Evolutionary conservation across 2,329 filamentous ascomycete species (phyloP).

Genomic region (Juglanconis oblonga): DNA sequence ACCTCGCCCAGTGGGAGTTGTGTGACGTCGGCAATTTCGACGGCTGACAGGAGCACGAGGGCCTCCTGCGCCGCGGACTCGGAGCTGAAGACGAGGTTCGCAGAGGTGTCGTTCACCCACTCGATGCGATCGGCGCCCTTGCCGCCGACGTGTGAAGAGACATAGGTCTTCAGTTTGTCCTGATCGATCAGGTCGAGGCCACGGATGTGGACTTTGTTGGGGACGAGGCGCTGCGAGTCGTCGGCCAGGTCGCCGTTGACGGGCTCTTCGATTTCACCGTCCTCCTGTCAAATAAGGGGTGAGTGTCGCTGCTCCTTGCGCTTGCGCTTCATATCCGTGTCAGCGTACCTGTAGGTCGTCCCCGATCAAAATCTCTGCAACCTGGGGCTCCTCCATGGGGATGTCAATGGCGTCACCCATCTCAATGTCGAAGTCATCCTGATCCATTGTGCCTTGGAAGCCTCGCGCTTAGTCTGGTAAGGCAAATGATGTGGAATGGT

Average conservation of each 20-base stretch:
- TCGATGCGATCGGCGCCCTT: conserved; percentile 64
- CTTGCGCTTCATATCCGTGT: not conserved
- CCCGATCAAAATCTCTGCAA: conserved; percentile 30
- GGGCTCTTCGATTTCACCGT: conserved; percentile 39
- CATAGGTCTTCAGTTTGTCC: conserved; percentile 73
- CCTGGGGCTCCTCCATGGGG: conserved; percentile 29
- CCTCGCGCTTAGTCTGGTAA: not conserved
- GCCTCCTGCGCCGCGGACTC: conserved; percentile 52
- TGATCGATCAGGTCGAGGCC: conserved; percentile 82
- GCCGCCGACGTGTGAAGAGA: conserved; percentile 61
- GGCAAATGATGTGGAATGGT: not conserved
- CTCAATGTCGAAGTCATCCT: conserved; percentile 65
- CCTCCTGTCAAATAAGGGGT: conserved; percentile 28
- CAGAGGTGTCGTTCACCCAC: conserved; percentile 93
- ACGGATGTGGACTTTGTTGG: conserved; percentile 75
- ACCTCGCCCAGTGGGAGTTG: conserved; percentile 60
- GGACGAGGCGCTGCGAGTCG: conserved; percentile 29
- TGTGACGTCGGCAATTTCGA: conserved; percentile 51
- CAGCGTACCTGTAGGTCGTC: conserved; percentile 24
- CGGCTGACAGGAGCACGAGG: conserved; percentile 49
- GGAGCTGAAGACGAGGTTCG: conserved; percentile 75
- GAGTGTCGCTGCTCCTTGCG: not conserved
- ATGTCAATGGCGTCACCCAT: conserved; percentile 61
- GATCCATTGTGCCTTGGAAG: conserved; percentile 42
- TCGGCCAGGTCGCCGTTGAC: conserved; percentile 20